Evolutionary conservation across 306 rosid species (phyloP), one percentile per base, ranked within the genome.

Genomic region (Astragalus membranaceus): DNA sequence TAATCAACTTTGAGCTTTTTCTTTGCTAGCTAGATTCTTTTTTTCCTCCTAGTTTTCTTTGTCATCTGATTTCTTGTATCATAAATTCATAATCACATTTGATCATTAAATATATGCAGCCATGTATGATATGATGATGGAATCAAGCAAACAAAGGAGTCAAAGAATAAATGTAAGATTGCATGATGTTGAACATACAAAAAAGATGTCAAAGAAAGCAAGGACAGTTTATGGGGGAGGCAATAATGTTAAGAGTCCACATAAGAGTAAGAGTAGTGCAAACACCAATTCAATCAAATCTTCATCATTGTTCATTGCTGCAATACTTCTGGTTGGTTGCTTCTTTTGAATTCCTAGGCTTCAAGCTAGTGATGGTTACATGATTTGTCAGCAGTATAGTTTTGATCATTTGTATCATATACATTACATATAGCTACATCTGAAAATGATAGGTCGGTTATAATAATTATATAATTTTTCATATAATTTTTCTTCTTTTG

Each of bases 41-140:
- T 6, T 37, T 35, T 0, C 48, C n/a, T n/a, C n/a, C n/a, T n/a
- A n/a, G n/a, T 43, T 43, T 43, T 10, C 8, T 46, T 47, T 67
- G n/a, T 8, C 10, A 13, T 67, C 4, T 59, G 2, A 36, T 60
- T 29, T 58, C n/a, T n/a, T n/a, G n/a, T n/a, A n/a, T n/a, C n/a
- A n/a, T n/a, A n/a, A n/a, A n/a, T n/a, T n/a, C n/a, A n/a, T n/a
- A n/a, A n/a, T n/a, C n/a, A n/a, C n/a, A n/a, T 55, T n/a, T n/a
- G n/a, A n/a, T n/a, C n/a, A n/a, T n/a, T n/a, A n/a, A n/a, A 42
- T 36, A 20, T 32, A 23, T 67, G 82, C 85, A 88, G 91, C 67
- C 60, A 55, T 36, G 44, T 15, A 75, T 17, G 77, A 43, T 2
- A 26, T 63, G 65, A 11, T 14, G 32, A 54, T 37, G 29, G 80